Conservation (phyloP, 2,329 filamentous ascomycete species). For the Colletotrichum sp. region DNA sequence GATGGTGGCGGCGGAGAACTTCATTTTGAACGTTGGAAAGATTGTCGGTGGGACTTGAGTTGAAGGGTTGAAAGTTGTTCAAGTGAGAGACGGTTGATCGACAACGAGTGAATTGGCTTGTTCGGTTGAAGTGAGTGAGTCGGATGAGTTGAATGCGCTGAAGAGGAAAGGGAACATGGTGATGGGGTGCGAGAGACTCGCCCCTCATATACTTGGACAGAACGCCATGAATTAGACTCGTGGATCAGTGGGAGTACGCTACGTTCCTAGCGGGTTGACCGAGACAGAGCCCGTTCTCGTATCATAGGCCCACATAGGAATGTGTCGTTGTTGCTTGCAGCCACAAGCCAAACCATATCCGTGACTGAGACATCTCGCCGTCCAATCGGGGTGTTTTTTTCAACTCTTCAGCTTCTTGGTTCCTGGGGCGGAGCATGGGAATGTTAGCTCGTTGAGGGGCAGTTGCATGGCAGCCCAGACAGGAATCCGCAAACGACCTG, state of each 20-base stretch:
- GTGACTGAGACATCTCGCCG: background rate
- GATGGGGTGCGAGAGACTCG: background rate
- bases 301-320: background rate
- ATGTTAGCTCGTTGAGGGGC: background rate
- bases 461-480: background rate
- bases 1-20: constrained; percentile 11
- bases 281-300: constrained; percentile 2
- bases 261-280: background rate
- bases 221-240: background rate
- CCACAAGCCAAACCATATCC: background rate
- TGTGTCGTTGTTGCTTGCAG: constrained; percentile 10
- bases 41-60: background rate
- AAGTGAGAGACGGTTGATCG: background rate
- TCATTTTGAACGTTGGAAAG: constrained; percentile 9
- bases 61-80: background rate
- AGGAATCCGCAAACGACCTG: background rate
- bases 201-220: constrained; percentile 1
- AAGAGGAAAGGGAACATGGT: background rate
- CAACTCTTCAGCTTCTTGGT: background rate
- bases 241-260: background rate
- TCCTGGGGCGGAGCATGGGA: background rate
- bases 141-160: background rate
- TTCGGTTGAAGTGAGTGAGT: constrained; percentile 1
- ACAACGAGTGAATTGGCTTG: background rate
- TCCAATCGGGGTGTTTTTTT: background rate